Conservation (phyloP, 176 grass and related monocot species). For the Musa troglodytarum region DNA sequence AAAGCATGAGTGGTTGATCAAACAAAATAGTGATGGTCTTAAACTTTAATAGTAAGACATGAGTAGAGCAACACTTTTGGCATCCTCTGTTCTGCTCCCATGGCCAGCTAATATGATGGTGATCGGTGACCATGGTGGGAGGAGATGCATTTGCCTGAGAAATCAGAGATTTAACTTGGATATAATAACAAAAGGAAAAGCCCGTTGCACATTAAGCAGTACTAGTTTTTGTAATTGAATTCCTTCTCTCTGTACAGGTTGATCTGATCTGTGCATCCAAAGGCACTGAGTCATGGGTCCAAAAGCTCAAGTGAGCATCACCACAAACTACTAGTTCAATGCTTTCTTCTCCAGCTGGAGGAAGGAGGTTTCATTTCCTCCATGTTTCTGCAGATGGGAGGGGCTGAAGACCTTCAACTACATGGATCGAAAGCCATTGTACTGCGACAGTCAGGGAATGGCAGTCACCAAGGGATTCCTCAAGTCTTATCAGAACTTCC, state of each 20-base stretch:
- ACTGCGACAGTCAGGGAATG: conserved; percentile 33
- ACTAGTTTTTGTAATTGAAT: neutral
- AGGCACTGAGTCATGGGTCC: conserved; percentile 61
- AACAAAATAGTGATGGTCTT: too few relatives aligned
- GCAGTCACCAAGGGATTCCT: conserved; percentile 55
- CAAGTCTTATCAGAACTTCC: conserved; percentile 71
- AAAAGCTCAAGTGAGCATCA: conserved; percentile 55
- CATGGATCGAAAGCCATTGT: conserved; percentile 35
- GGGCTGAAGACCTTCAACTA: conserved; percentile 44
- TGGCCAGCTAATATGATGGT: neutral
- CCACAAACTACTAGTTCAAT: neutral
- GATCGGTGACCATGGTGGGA: too few relatives aligned
- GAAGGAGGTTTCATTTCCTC: neutral
- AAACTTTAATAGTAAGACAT: too few relatives aligned
- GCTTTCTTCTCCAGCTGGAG: neutral
- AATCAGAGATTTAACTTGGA: too few relatives aligned
- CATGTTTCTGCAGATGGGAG: conserved; percentile 46
- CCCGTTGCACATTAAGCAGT: neutral
- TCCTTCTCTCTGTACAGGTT: conserved; percentile 30
- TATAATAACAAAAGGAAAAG: too few relatives aligned
- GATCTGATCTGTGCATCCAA: conserved; percentile 88
- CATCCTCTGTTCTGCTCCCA: too few relatives aligned
- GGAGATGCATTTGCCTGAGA: too few relatives aligned
- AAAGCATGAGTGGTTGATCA: too few relatives aligned
- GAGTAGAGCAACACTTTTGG: too few relatives aligned